Evolutionary conservation across 345 rosid genomes (phyloP).

Genomic region (Melaleuca alternifolia): DNA sequence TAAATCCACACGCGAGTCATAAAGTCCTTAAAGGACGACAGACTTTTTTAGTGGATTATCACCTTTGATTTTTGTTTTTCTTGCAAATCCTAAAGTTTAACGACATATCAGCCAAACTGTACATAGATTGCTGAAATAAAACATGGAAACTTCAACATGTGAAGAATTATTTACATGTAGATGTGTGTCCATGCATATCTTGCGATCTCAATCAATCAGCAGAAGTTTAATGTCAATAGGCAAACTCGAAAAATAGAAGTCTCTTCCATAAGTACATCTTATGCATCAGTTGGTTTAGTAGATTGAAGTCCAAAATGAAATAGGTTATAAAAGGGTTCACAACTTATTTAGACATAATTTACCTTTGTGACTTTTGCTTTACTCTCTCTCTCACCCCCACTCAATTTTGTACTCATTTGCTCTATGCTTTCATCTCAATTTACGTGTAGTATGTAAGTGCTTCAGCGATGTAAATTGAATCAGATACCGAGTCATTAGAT

Average conservation of each 20-base stretch:
- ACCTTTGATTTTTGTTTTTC: neutral
- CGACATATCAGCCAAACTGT: neutral
- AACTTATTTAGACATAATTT: too few relatives aligned
- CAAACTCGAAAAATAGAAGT: neutral
- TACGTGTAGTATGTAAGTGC: too few relatives aligned
- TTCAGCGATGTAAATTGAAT: too few relatives aligned
- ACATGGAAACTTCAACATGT: neutral
- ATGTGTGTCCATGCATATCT: neutral
- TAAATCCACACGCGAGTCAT: neutral
- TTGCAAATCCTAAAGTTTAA: neutral
- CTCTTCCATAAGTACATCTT: neutral
- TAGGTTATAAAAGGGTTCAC: too few relatives aligned
- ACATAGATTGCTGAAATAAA: accelerated
- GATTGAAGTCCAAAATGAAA: too few relatives aligned
- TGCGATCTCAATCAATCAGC: neutral
- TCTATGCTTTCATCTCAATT: too few relatives aligned
- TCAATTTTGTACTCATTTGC: too few relatives aligned
- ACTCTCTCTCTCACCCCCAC: too few relatives aligned
- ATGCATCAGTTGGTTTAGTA: too few relatives aligned
- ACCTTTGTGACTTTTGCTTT: too few relatives aligned
- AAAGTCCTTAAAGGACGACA: neutral
- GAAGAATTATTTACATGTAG: neutral
- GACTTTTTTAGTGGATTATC: neutral
- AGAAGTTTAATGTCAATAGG: neutral
- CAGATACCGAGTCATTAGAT: too few relatives aligned